Conservation (phyloP, 345 rosid species). For the Linum tenue region DNA sequence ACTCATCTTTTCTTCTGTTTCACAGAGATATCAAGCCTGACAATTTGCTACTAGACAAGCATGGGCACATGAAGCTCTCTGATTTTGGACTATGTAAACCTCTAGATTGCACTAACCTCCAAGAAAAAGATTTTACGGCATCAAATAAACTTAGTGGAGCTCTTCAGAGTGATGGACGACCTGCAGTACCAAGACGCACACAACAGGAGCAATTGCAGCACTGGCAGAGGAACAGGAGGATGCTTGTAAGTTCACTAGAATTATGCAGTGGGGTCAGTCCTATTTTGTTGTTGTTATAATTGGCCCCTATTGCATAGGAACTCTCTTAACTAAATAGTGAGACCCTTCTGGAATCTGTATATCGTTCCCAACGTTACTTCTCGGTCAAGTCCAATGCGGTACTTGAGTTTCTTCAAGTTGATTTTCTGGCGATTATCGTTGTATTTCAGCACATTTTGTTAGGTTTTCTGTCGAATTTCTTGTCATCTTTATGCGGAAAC, state of each 20-base stretch:
- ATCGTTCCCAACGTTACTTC: not conserved
- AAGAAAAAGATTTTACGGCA: constrained; percentile 34
- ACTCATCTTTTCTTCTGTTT: constrained; percentile 5
- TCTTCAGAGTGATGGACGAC: constrained; percentile 39
- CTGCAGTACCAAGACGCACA: constrained; percentile 47
- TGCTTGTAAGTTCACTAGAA: constrained; percentile 33
- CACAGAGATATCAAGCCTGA: constrained; percentile 70
- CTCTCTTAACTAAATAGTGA: not conserved
- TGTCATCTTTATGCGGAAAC: not conserved
- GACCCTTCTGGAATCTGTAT: not conserved
- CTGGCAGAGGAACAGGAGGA: constrained; percentile 65
- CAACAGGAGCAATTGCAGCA: constrained; percentile 62
- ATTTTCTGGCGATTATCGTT: not conserved
- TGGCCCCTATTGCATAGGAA: not conserved
- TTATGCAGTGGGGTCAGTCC: not conserved
- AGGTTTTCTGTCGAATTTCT: not conserved
- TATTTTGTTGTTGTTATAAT: not conserved
- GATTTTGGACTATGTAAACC: constrained; percentile 71
- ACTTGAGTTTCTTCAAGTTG: constrained; percentile 6
- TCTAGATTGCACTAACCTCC: constrained; percentile 44
- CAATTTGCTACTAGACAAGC: constrained; percentile 48
- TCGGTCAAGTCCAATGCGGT: not conserved
- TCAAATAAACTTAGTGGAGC: constrained; percentile 31
- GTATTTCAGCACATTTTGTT: not conserved
- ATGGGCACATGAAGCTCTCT: constrained; percentile 60